A percentile compares a stretch with the other conserved stretches of the same genome.
Conservation (phyloP, 176 grass and related monocot genomes). For the Ampelocalamus luodianensis region DNA sequence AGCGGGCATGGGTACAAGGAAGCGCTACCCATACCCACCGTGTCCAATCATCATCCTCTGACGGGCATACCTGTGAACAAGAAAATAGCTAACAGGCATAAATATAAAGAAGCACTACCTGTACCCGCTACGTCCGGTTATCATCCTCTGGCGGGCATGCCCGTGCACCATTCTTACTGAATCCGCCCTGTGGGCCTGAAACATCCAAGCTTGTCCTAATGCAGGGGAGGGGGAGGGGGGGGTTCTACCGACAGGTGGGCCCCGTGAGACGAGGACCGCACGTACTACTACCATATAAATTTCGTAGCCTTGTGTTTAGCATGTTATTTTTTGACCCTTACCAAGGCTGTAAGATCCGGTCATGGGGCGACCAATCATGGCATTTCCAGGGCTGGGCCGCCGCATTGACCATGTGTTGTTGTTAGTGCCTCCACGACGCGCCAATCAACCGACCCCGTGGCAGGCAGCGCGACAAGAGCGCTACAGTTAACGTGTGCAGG, state of each 20-base stretch:
- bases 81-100: no score
- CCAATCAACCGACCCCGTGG: neutral
- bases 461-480: neutral
- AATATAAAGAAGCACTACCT: no score
- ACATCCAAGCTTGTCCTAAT: neutral
- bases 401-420: slow-evolving; percentile 34
- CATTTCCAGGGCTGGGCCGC: neutral
- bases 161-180: neutral
- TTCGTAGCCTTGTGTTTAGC: neutral
- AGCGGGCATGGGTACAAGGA: no score
- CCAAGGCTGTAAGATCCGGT: slow-evolving; percentile 34
- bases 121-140: no score
- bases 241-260: neutral
- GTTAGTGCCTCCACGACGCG: neutral
- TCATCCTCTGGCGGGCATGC: no score
- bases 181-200: neutral
- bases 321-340: slow-evolving; percentile 30
- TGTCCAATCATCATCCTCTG: no score
- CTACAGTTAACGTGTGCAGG: neutral
- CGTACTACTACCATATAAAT: neutral
- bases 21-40: no score
- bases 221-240: no score
- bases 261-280: neutral
- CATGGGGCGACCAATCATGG: slow-evolving; percentile 7
- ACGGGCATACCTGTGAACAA: no score